These are phyloP conservation scores for Nigrograna mackinnonii DNA, from an alignment of 2,329 filamentous ascomycete species.

Conservation along the genomic window DNA sequence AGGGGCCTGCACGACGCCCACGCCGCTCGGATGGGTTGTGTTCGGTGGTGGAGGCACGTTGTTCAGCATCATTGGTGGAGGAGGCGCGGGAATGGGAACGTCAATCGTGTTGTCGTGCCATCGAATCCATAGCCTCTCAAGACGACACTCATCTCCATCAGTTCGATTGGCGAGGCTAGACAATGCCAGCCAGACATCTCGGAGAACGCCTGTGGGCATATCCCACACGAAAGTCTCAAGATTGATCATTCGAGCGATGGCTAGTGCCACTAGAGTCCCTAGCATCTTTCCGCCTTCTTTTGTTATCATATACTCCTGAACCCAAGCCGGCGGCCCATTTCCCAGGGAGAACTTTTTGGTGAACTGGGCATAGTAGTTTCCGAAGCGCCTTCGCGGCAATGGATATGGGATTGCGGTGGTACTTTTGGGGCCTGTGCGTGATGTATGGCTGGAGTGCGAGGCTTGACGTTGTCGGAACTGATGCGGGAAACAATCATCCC, in stretches of 20 bases:
- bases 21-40: slow-evolving; percentile 37
- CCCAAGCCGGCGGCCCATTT: slow-evolving; percentile 79
- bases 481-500: slow-evolving; percentile 64
- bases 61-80: slow-evolving; percentile 41
- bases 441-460: slow-evolving; percentile 1
- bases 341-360: slow-evolving; percentile 82
- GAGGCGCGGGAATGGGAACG: slow-evolving; percentile 36
- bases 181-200: slow-evolving; percentile 80
- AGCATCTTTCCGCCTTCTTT: slow-evolving; percentile 89
- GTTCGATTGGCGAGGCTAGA: slow-evolving; percentile 68
- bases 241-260: slow-evolving; percentile 79
- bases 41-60: slow-evolving; percentile 43
- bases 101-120: slow-evolving; percentile 76
- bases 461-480: slow-evolving; percentile 37
- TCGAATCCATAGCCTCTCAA: slow-evolving; percentile 77
- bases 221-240: slow-evolving; percentile 86
- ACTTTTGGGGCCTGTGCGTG: slow-evolving; percentile 4
- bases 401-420: slow-evolving; percentile 32
- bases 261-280: slow-evolving; percentile 78
- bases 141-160: slow-evolving; percentile 64
- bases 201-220: slow-evolving; percentile 82
- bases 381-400: slow-evolving; percentile 53
- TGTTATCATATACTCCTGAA: slow-evolving; percentile 78
- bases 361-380: slow-evolving; percentile 78
- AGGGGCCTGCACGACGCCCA: slow-evolving; percentile 34